Conservation (phyloP, 257 asterid species). For the Solanum ossicruentum region DNA sequence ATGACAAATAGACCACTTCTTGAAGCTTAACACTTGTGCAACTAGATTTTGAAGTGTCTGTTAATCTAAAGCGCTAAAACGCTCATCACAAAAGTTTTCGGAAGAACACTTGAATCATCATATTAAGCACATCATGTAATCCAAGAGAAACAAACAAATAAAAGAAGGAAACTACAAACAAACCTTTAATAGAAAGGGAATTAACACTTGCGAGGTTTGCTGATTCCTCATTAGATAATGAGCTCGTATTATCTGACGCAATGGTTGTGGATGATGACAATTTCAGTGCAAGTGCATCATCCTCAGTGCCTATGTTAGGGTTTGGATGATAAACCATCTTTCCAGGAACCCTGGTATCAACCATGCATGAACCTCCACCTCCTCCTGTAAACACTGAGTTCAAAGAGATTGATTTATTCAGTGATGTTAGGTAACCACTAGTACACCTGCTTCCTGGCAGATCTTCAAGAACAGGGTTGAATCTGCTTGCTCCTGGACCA, state of each 20-base stretch:
- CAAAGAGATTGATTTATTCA: slow-evolving; percentile 23
- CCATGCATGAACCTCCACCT: slow-evolving; percentile 18
- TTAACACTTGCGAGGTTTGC: slow-evolving; percentile 35
- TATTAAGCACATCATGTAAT: not conserved
- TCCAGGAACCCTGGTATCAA: slow-evolving; percentile 16
- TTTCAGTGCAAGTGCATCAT: slow-evolving; percentile 42
- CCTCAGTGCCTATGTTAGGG: slow-evolving; percentile 19
- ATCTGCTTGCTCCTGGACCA: slow-evolving; percentile 4
- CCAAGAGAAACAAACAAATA: not conserved
- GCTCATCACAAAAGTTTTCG: not conserved
- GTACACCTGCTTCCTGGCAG: slow-evolving; percentile 23
- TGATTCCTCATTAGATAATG: slow-evolving; percentile 56
- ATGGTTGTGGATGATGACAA: slow-evolving; percentile 34
- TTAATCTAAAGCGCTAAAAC: not conserved
- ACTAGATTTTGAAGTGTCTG: not conserved
- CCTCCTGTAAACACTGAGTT: slow-evolving; percentile 13
- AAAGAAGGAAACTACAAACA: not conserved
- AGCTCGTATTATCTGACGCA: slow-evolving; percentile 38
- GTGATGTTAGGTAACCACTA: slow-evolving; percentile 12
- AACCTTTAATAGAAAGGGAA: slow-evolving; percentile 79
- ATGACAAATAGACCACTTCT: not conserved
- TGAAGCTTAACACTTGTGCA: not conserved
- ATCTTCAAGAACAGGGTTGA: slow-evolving; percentile 8
- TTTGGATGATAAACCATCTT: slow-evolving; percentile 11
- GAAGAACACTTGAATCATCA: not conserved